A percentile compares a stretch with the other conserved stretches of the same genome.
phyloP scores from a whole-genome alignment of 78 protist genomes.

The Bigelowiella natans region DNA sequence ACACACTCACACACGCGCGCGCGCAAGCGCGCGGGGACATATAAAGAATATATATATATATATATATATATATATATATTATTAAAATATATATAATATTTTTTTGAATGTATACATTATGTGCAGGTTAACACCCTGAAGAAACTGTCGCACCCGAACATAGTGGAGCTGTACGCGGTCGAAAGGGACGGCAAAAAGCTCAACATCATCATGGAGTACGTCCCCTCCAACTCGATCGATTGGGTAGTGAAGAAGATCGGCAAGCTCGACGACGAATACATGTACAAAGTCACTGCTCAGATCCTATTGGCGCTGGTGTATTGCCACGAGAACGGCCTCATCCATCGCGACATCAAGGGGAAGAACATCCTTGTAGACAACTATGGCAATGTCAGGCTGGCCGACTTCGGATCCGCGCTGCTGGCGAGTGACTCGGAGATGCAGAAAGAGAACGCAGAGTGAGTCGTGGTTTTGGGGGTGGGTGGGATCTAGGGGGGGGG shows the following conservation, averaged over 20 bases:
- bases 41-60: too few relatives aligned
- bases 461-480: too few relatives aligned
- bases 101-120: too few relatives aligned
- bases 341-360: conserved; percentile 51
- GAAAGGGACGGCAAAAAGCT: not conserved
- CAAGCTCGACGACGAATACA: not conserved
- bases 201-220: conserved; percentile 9
- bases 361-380: conserved; percentile 48
- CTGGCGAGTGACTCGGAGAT: not conserved
- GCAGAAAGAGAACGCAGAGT: not conserved
- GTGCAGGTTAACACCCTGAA: not conserved
- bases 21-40: too few relatives aligned
- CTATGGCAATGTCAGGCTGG: conserved; percentile 41
- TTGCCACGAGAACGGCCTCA: not conserved
- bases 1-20: too few relatives aligned
- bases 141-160: not conserved
- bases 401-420: conserved; percentile 52
- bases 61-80: too few relatives aligned
- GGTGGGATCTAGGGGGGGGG: too few relatives aligned
- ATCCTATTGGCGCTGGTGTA: not conserved
- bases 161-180: not conserved
- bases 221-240: not conserved
- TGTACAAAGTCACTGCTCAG: not conserved
- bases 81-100: too few relatives aligned
- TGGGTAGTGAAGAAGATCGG: not conserved